Percentiles rank a stretch among this genome's conserved stretches.
These are phyloP conservation scores for Penicillium oxalicum DNA, from an alignment of 2,329 filamentous ascomycete genomes.

Conservation along the genomic window DNA sequence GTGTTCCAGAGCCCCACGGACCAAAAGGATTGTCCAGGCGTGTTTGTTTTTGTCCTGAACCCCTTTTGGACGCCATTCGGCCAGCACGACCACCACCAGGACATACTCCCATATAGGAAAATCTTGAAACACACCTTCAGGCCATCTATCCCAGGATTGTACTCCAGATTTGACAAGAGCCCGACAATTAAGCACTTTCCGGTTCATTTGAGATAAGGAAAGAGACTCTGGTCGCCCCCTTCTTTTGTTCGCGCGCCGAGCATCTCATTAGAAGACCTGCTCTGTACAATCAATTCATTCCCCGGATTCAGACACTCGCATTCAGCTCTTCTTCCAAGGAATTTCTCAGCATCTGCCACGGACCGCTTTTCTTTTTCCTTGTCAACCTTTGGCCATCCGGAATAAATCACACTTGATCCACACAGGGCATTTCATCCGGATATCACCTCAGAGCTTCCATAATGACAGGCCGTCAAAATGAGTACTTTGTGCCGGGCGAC, in stretches of 20 bases:
- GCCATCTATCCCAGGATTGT: conserved; percentile 10
- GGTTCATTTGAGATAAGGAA: too few relatives aligned
- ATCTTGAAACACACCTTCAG: background rate
- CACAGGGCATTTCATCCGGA: conserved; percentile 13
- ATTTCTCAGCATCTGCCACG: conserved; percentile 14
- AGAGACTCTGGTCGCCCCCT: conserved; percentile 3
- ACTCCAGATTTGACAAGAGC: background rate
- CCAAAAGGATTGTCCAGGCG: conserved; percentile 9
- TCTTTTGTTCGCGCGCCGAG: conserved; percentile 4
- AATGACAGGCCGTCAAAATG: conserved; percentile 53
- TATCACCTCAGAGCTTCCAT: conserved; percentile 11
- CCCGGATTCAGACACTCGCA: conserved; percentile 6
- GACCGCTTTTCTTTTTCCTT: conserved; percentile 13
- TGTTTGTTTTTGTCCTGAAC: conserved; percentile 4
- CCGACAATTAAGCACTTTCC: too few relatives aligned
- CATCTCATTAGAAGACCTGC: conserved; percentile 15
- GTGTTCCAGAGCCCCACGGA: conserved; percentile 10
- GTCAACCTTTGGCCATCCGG: conserved; percentile 21
- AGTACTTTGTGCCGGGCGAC: conserved; percentile 74
- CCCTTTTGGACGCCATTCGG: conserved; percentile 9
- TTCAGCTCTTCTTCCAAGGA: conserved; percentile 1
- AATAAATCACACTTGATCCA: conserved; percentile 7
- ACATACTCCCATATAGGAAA: background rate
- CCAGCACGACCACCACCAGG: conserved; percentile 9
- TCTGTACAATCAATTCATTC: conserved; percentile 20